Evolutionary conservation across 768 basidiomycete genomes (phyloP), one percentile per base, ranked within the genome.

Genomic region (Boletus speciosus): DNA sequence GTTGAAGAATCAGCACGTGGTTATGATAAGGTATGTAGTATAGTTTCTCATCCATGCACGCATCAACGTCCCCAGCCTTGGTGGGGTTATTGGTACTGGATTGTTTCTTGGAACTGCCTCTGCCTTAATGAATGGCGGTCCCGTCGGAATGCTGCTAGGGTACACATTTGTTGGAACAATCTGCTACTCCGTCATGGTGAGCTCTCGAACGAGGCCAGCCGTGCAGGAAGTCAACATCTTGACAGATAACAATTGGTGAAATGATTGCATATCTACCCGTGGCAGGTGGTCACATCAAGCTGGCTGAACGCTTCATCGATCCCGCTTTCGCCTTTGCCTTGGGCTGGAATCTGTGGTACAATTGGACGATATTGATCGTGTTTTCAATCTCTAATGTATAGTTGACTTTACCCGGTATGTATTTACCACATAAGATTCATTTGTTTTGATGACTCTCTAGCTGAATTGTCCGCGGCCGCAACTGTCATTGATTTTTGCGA

Each of bases 401-500:
- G 60, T 3, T 65, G 15, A 61, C 50, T 47, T 47, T 64, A 36
- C 62, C 59, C 5, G 59, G 59, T 65, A 41, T 15, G 49, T 31
- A n/a, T n/a, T 43, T 15, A 19, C 11, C 31, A n/a, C n/a, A 8
- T 3, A 35, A 25, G 7, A 6, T 19, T 32, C 8, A 3, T 19
- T 9, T 21, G 3, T 23, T 10, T 35, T 57, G 14, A 54, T 5
- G 21, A 6, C 43, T 25, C 21, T 36, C 9, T 16, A 52, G 75
- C 77, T 14, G 79, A 78, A 60, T 58, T 80, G 1, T 72, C 75
- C 16, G 79, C 79, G 2, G 79, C 79, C 1, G 74, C 81, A 16
- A 74, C 80, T 14, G 62, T 83, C 32, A 76, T 82, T 56, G 60
- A 72, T 51, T 81, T 71, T 58, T 79, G 77, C 76, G 69, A 70